Percentiles rank a stretch among this genome's conserved stretches.
Conservation (phyloP, 2,329 filamentous ascomycete species). For the Xylaria sp. region DNA sequence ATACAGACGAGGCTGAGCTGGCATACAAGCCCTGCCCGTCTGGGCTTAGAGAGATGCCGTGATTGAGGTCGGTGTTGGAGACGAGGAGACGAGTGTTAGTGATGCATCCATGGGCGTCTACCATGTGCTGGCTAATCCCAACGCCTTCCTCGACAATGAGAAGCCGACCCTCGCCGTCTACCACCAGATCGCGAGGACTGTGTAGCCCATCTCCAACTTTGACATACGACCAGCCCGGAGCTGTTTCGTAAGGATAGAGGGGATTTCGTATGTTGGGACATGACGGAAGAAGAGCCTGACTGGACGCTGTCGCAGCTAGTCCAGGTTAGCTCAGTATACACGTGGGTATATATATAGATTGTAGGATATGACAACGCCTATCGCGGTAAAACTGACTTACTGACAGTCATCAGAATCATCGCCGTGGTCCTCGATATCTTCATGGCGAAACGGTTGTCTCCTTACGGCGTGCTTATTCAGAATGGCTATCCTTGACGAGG, state of each 20-base stretch:
- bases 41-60: conserved; percentile 54
- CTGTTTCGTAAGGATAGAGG: conserved; percentile 39
- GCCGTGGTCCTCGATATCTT: conserved; percentile 4
- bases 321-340: conserved; percentile 1
- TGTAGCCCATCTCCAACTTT: conserved; percentile 45
- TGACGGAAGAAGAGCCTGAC: conserved; percentile 25
- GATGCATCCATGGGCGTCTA: conserved; percentile 46
- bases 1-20: conserved; percentile 62
- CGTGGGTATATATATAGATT: too few relatives aligned
- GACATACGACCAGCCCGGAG: conserved; percentile 41
- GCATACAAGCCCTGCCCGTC: conserved; percentile 54
- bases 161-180: conserved; percentile 45
- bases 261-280: conserved; percentile 38
- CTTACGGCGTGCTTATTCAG: background rate
- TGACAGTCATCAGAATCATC: background rate
- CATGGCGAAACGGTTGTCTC: conserved; percentile 8
- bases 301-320: conserved; percentile 5
- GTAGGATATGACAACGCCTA: background rate
- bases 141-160: conserved; percentile 43
- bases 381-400: conserved; percentile 18
- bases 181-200: conserved; percentile 43
- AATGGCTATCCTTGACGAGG: background rate
- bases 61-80: conserved; percentile 51
- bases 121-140: conserved; percentile 46
- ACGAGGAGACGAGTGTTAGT: conserved; percentile 40